phyloP scores from a whole-genome alignment of 1,139 yeast genomes.

The Blastobotrys arbuscula region DNA sequence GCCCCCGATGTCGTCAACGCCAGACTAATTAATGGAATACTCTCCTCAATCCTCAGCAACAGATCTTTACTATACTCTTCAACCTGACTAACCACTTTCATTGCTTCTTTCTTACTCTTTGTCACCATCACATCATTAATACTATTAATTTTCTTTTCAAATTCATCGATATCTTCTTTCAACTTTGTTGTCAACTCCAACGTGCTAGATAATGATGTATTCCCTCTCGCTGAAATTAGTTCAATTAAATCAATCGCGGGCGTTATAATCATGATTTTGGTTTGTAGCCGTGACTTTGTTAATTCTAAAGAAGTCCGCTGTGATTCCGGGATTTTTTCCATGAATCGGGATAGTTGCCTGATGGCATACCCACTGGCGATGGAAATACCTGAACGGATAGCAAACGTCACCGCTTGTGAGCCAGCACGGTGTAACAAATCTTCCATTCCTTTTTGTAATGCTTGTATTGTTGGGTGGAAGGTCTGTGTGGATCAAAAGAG shows the following conservation, averaged over 20 bases:
- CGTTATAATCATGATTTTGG: conserved; percentile 58
- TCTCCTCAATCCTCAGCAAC: conserved; percentile 53
- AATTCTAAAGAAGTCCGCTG: conserved; percentile 45
- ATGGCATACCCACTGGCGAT: conserved; percentile 73
- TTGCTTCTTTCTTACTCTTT: conserved; percentile 26
- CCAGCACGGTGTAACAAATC: conserved; percentile 39
- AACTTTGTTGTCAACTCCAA: conserved; percentile 52
- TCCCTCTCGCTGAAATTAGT: conserved; percentile 66
- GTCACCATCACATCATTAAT: conserved; percentile 21
- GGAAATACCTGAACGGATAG: conserved; percentile 71
- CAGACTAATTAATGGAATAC: conserved; percentile 64
- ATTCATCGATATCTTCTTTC: conserved; percentile 53
- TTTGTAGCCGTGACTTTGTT: conserved; percentile 45
- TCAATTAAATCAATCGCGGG: conserved; percentile 68
- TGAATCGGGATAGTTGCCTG: conserved; percentile 53
- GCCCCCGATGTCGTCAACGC: conserved; percentile 70
- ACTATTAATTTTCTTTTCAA: conserved; percentile 46
- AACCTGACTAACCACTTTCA: conserved; percentile 44
- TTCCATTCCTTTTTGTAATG: conserved; percentile 13
- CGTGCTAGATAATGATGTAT: conserved; percentile 56
- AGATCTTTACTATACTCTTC: conserved; percentile 47
- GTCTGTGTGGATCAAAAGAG: neutral
- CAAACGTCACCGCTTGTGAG: conserved; percentile 74
- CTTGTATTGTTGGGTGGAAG: neutral
- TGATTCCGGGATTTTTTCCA: conserved; percentile 56